A percentile compares a stretch with the other conserved stretches of the same genome.
Conservation (phyloP, 2,329 filamentous ascomycete species). For the Pseudogymnoascus sp. region DNA sequence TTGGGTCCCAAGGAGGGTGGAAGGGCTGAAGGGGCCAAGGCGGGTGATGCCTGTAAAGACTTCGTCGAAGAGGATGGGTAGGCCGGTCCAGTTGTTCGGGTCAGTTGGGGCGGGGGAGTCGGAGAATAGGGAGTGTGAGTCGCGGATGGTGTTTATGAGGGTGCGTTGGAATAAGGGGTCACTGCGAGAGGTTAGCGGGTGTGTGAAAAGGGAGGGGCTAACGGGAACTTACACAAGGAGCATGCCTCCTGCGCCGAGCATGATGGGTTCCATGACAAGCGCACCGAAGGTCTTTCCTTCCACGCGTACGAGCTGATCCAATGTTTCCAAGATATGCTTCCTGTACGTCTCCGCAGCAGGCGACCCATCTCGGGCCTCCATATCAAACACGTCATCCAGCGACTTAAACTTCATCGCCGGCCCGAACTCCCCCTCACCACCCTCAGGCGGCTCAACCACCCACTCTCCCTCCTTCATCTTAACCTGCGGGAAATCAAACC, state of each 20-base stretch:
- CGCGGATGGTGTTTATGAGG: constrained; percentile 58
- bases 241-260: constrained; percentile 80
- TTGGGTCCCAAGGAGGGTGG: constrained; percentile 58
- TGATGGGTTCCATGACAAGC: constrained; percentile 69
- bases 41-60: constrained; percentile 83
- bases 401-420: constrained; percentile 25
- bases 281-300: constrained; percentile 64
- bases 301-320: constrained; percentile 42
- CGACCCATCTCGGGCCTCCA: constrained; percentile 38
- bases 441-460: constrained; percentile 38
- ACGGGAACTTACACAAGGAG: constrained; percentile 53
- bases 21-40: constrained; percentile 61
- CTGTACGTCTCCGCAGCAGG: constrained; percentile 45
- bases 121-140: constrained; percentile 46
- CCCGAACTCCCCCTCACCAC: constrained; percentile 16
- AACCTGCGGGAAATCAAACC: constrained; percentile 72
- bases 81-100: constrained; percentile 52
- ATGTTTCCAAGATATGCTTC: constrained; percentile 44
- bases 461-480: constrained; percentile 58
- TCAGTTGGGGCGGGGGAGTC: constrained; percentile 13
- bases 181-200: constrained; percentile 31
- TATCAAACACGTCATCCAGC: constrained; percentile 51
- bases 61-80: constrained; percentile 77
- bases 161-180: constrained; percentile 74
- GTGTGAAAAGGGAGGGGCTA: background rate